Evolutionary conservation across 1,284 basidiomycete species (phyloP), one percentile per base, ranked within the genome.

Genomic region (Wallemia mellicola): DNA sequence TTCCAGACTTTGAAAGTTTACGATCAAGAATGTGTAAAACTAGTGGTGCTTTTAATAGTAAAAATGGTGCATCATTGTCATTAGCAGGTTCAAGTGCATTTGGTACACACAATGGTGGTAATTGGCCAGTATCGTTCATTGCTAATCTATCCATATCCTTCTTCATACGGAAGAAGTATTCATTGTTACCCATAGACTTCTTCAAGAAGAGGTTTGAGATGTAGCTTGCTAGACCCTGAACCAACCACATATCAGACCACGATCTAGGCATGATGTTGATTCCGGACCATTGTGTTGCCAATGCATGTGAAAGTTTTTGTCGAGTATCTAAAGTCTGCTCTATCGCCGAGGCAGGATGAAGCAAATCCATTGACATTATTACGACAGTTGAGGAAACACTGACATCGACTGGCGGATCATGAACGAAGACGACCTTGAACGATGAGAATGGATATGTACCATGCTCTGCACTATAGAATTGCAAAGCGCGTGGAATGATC

Each of bases 381-480:
- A 86, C 81, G 61, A 98, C 70, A 1, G 86, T 87, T 3, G 89
- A 83, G 38, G 82, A 80, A 63, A 88, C 86, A 63, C 86, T 83
- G 59, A 84, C 79, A 63, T 81, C 79, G 11, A 76, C 73, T 1
- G 83, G 79, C 62, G 91, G 75, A 63, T 91, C 83, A 61, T 95
- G 86, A 61, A 99, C 86, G 66, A 95, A 94, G n/a, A 92, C 85
- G 61, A 94, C 69, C 67, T 95, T 95, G 76, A 86, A 88, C 48
- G 91, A 92, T 24, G 82, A 79, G 69, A 91, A 98, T 0, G 94
- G 94, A 68, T 95, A 99, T 1, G 89, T 92, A 27, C 91, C 92
- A 65, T 83, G 94, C 68, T 95, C 89, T 24, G 82, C 81, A 22
- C 81, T 79, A 69, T 86, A 94, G 70, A 86, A 95, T 64, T 79